phyloP scores from a whole-genome alignment of 1,284 basidiomycete species.

The Blastosporella zonata region DNA sequence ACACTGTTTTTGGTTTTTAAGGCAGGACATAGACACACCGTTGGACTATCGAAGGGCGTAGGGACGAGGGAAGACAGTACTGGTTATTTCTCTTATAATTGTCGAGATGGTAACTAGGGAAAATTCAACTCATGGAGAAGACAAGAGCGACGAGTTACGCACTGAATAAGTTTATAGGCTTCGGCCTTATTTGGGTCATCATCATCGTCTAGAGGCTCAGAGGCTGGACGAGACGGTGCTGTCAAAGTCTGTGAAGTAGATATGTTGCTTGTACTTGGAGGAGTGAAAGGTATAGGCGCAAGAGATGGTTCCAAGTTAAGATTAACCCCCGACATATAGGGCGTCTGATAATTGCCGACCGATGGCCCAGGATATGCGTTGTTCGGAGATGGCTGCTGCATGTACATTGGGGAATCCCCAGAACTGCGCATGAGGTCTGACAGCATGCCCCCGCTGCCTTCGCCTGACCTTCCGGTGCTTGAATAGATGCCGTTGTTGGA shows the following conservation, averaged over 20 bases:
- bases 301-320: conserved; percentile 54
- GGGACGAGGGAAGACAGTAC: conserved; percentile 85
- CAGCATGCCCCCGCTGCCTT: conserved; percentile 46
- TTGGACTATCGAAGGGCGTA: conserved; percentile 84
- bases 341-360: conserved; percentile 46
- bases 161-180: conserved; percentile 82
- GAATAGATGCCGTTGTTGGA: conserved; percentile 36
- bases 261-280: conserved; percentile 18
- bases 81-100: conserved; percentile 78
- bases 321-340: conserved; percentile 56
- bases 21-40: conserved; percentile 40
- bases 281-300: conserved; percentile 44
- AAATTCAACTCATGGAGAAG: not conserved
- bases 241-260: conserved; percentile 23
- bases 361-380: conserved; percentile 32
- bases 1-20: not conserved
- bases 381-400: conserved; percentile 41
- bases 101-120: conserved; percentile 75
- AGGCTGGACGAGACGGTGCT: conserved; percentile 20
- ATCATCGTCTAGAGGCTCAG: conserved; percentile 47
- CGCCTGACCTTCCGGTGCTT: conserved; percentile 35
- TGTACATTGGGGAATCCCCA: conserved; percentile 61
- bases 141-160: conserved; percentile 21
- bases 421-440: conserved; percentile 59
- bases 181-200: conserved; percentile 71